Conservation (phyloP, 306 rosid species). For the Vigna hirtella region DNA sequence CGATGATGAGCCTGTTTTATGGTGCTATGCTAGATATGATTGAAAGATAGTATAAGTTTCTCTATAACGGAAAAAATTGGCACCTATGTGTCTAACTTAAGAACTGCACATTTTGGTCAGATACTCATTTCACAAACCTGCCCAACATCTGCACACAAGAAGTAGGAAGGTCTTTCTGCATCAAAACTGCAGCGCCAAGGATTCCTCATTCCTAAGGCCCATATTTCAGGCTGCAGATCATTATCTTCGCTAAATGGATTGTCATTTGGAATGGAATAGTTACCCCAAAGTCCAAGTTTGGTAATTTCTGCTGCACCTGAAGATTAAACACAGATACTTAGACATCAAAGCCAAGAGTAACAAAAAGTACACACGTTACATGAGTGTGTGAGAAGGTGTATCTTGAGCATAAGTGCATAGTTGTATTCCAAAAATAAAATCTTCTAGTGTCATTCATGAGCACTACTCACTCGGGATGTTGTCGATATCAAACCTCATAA, state of each 20-base stretch:
- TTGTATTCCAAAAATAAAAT: background rate
- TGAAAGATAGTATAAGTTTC: conserved; percentile 7
- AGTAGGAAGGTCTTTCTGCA: conserved; percentile 83
- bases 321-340: background rate
- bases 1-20: conserved; percentile 7
- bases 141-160: conserved; percentile 87
- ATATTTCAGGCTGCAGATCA: conserved; percentile 77
- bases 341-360: conserved; percentile 23
- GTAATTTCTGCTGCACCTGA: conserved; percentile 70
- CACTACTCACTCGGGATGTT: conserved; percentile 72
- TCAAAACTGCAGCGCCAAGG: conserved; percentile 99
- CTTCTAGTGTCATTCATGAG: background rate
- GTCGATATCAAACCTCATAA: conserved; percentile 91
- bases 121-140: conserved; percentile 61
- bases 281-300: conserved; percentile 87
- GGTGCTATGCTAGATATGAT: background rate
- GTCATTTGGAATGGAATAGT: conserved; percentile 86
- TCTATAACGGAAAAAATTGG: conserved; percentile 1
- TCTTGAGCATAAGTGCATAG: background rate
- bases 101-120: conserved; percentile 5
- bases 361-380: background rate
- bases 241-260: conserved; percentile 77
- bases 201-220: conserved; percentile 91
- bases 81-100: background rate
- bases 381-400: background rate